Evolutionary conservation across 1,139 yeast species (phyloP), one percentile per base, ranked within the genome.

Genomic region (Saccharomyces hybrid): DNA sequence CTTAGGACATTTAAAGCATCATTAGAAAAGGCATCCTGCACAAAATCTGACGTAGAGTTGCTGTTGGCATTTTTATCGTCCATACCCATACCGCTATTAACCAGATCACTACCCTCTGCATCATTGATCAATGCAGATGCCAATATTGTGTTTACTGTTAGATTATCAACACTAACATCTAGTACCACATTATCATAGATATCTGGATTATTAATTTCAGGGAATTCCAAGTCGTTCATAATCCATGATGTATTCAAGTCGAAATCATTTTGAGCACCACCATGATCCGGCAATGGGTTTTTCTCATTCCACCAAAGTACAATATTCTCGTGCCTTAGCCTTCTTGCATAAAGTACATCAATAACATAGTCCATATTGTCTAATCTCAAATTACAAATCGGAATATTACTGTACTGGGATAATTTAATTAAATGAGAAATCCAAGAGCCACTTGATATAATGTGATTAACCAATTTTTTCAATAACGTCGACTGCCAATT

Each of bases 251-350:
- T 60, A 9, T 67, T 63, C 5, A 65, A 60, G 51, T 66, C 68
- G 51, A 61, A 66, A 63, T 88, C 96, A 62, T 78, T 80, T 67
- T 90, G 95, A 52, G 76, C 70, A 0, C 97, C 97, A 46, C 96
- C 97, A 66, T 82, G 85, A 66, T 89, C 97, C 0, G 97, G 95
- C 49, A 79, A 71, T 1, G 95, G 88, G 4, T 58, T 55, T 41
- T 77, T 78, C 2, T 83, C 80, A 0, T 96, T 88, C 98, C 99
- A 91, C 99, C 99, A 95, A 49, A 93, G 72, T 2, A 91, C 85
- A 51, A 88, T 80, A 59, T 84, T 82, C 52, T 81, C 80, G 44
- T 80, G 77, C 32, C 76, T 75, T 54, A 93, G 76, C 55, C 84
- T 78, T 64, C 99, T 77, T 0, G 98, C 96, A 70, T 88, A 93